These are phyloP conservation scores for Phialophora expanda DNA, from an alignment of 2,329 filamentous ascomycete genomes.

Conservation along the genomic window DNA sequence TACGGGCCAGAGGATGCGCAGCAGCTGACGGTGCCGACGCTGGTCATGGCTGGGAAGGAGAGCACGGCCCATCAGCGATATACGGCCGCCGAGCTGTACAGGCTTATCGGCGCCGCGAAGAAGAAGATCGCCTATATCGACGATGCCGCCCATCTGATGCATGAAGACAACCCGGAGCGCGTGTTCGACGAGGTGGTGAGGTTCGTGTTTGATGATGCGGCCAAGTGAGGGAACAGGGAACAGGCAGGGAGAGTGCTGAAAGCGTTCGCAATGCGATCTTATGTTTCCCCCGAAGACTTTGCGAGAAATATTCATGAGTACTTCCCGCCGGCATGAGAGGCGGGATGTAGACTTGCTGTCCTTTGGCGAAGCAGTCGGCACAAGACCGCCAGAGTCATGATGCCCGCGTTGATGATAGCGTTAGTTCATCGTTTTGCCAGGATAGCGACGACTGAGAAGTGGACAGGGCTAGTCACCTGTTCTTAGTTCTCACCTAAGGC, in stretches of 20 bases:
- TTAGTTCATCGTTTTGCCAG: background rate
- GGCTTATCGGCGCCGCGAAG: constrained; percentile 18
- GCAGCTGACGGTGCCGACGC: constrained; percentile 18
- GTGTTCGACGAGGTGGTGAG: constrained; percentile 23
- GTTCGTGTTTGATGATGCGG: constrained; percentile 19
- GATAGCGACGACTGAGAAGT: background rate
- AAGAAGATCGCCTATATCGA: constrained; percentile 24
- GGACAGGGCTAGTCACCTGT: background rate
- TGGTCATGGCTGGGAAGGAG: constrained; percentile 25
- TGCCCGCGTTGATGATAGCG: background rate
- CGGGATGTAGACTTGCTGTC: background rate
- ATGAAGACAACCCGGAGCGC: constrained; percentile 27
- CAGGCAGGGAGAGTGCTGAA: background rate
- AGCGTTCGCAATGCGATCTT: background rate
- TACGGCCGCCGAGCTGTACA: constrained; percentile 20
- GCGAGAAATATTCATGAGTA: background rate
- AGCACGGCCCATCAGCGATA: constrained; percentile 22
- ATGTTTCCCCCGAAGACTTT: background rate
- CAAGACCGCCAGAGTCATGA: background rate
- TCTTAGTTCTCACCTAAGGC: background rate
- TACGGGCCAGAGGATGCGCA: constrained; percentile 14
- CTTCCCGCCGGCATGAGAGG: background rate
- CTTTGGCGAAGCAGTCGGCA: background rate
- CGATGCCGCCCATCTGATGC: constrained; percentile 25
- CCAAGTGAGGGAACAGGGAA: background rate